Evolutionary conservation across 2,329 filamentous ascomycete species (phyloP).

Genomic region (Plectosphaerella sp.): DNA sequence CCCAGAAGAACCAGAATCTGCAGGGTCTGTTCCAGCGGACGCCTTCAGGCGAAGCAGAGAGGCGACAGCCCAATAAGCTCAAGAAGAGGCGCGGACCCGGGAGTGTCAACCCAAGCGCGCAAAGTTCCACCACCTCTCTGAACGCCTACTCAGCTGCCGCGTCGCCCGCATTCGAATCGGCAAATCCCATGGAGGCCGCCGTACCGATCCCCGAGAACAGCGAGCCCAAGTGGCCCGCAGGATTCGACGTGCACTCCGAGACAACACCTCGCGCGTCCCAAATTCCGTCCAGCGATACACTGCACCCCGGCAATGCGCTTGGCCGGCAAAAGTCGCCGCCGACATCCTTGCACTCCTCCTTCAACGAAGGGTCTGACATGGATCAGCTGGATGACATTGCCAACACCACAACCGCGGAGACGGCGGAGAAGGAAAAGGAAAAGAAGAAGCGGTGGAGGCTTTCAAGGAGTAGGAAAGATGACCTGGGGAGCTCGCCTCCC

Average conservation of each 20-base stretch:
- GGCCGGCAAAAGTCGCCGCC: slow-evolving; percentile 69
- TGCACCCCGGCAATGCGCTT: slow-evolving; percentile 44
- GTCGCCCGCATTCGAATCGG: slow-evolving; percentile 40
- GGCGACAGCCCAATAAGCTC: slow-evolving; percentile 81
- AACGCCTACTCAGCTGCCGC: slow-evolving; percentile 36
- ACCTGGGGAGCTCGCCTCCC: slow-evolving; percentile 38
- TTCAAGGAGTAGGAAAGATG: slow-evolving; percentile 58
- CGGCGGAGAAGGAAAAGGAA: slow-evolving; percentile 59
- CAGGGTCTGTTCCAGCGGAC: slow-evolving; percentile 68
- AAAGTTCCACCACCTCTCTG: slow-evolving; percentile 82
- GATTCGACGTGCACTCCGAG: slow-evolving; percentile 30
- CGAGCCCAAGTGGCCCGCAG: slow-evolving; percentile 1
- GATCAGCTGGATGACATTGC: slow-evolving; percentile 64
- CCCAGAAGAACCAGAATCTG: slow-evolving; percentile 62
- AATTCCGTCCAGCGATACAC: slow-evolving; percentile 31
- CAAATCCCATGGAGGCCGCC: slow-evolving; percentile 41
- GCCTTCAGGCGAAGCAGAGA: slow-evolving; percentile 57
- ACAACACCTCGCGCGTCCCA: slow-evolving; percentile 43
- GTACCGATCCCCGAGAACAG: slow-evolving; percentile 11
- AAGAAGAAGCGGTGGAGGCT: slow-evolving; percentile 71
- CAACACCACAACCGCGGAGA: slow-evolving; percentile 17
- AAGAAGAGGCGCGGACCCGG: slow-evolving; percentile 79
- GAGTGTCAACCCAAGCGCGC: slow-evolving; percentile 78
- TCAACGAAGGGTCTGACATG: slow-evolving; percentile 77
- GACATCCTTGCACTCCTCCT: slow-evolving; percentile 70